phyloP scores from a whole-genome alignment of 805 yeast species.

The Monosporozyma aerobia region DNA sequence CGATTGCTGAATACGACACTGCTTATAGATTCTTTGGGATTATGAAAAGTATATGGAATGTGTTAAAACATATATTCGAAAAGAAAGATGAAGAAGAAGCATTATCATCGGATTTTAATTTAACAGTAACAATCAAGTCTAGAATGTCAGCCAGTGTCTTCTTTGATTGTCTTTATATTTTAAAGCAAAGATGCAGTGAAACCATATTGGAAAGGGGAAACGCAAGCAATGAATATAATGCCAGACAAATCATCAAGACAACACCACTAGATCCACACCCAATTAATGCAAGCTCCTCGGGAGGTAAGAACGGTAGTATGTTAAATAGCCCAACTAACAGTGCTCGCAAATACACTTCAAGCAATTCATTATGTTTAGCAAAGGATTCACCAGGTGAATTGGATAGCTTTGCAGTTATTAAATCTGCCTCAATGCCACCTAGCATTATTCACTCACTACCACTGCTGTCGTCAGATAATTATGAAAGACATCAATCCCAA shows the following conservation, averaged over 20 bases:
- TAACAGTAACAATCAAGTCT: conserved; percentile 53
- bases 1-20: conserved; percentile 83
- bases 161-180: conserved; percentile 78
- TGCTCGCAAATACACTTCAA: too few species aligned
- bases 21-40: conserved; percentile 89
- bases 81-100: conserved; percentile 16
- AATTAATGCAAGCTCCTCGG: conserved; percentile 31
- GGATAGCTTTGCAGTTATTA: background rate
- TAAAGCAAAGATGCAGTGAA: conserved; percentile 84
- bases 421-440: background rate
- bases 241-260: conserved; percentile 64
- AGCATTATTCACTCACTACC: background rate
- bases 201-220: conserved; percentile 44
- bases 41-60: conserved; percentile 88
- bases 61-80: conserved; percentile 59
- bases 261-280: conserved; percentile 82
- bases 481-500: background rate
- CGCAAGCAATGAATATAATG: conserved; percentile 31
- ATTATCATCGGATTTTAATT: conserved; percentile 24
- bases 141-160: conserved; percentile 89
- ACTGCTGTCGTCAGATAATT: background rate
- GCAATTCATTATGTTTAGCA: conserved; percentile 2
- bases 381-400: background rate
- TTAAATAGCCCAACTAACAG: too few species aligned
- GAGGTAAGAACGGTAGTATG: conserved; percentile 10